Conservation (phyloP, 805 yeast genomes). For the Zygosaccharomyces rouxii region DNA sequence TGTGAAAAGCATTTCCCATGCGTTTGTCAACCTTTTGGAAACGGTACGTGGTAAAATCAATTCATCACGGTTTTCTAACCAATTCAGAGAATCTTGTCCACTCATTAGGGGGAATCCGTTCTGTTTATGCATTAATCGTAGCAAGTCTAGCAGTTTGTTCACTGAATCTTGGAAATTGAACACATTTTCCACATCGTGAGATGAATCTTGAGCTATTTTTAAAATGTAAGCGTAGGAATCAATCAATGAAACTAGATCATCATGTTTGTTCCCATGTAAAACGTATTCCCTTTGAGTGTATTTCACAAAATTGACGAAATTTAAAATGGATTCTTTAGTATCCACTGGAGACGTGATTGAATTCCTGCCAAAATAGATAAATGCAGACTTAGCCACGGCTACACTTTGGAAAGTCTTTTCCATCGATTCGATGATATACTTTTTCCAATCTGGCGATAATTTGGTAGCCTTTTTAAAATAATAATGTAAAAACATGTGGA, state of each 20-base stretch:
- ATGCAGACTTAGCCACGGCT: conserved; percentile 35
- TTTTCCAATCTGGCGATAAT: conserved; percentile 22
- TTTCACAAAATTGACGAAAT: conserved; percentile 40
- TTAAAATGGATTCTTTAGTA: conserved; percentile 29
- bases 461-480: conserved; percentile 20
- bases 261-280: conserved; percentile 34
- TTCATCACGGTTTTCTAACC: conserved; percentile 18
- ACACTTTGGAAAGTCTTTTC: conserved; percentile 45
- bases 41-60: conserved; percentile 22
- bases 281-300: conserved; percentile 39
- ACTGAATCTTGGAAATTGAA: conserved; percentile 15
- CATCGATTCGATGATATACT: conserved; percentile 35
- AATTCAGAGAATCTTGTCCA: conserved; percentile 19
- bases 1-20: conserved; percentile 28
- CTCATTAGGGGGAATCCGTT: conserved; percentile 18
- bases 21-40: conserved; percentile 14
- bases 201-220: conserved; percentile 8
- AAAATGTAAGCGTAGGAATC: conserved; percentile 28
- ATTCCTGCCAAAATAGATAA: conserved; percentile 29
- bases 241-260: conserved; percentile 37
- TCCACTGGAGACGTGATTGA: conserved; percentile 23
- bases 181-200: conserved; percentile 18
- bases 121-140: conserved; percentile 20
- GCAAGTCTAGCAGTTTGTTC: conserved; percentile 9
- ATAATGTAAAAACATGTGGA: conserved; percentile 29